Percentiles rank a stretch among this genome's conserved stretches.
phyloP scores from a whole-genome alignment of 2,329 filamentous ascomycete species.

The Xylaria sp. region DNA sequence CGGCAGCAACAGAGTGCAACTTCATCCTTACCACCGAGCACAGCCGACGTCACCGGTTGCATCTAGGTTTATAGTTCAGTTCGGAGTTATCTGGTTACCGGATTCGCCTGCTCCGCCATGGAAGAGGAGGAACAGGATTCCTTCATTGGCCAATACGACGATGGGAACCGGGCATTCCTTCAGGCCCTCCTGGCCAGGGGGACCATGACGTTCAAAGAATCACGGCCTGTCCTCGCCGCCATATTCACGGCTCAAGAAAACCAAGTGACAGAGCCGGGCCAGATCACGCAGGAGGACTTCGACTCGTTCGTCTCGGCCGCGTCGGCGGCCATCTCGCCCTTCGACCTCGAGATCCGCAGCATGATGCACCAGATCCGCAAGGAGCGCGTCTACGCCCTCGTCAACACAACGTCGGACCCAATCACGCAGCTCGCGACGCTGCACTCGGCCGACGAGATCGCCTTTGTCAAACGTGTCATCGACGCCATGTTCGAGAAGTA shows the following conservation, averaged over 20 bases:
- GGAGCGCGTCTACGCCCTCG: slow-evolving; percentile 80
- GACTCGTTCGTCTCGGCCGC: slow-evolving; percentile 74
- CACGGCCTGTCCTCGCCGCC: slow-evolving; percentile 77
- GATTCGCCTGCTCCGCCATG: slow-evolving; percentile 11
- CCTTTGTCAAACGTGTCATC: slow-evolving; percentile 87
- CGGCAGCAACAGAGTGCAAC: neutral
- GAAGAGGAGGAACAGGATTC: slow-evolving; percentile 51
- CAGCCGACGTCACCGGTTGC: neutral
- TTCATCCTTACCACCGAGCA: neutral
- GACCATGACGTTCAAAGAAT: slow-evolving; percentile 79
- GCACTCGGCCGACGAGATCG: slow-evolving; percentile 83
- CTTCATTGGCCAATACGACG: slow-evolving; percentile 55
- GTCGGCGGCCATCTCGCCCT: slow-evolving; percentile 77
- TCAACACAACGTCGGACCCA: slow-evolving; percentile 88
- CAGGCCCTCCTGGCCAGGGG: slow-evolving; percentile 87
- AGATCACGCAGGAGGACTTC: slow-evolving; percentile 77
- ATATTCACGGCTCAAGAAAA: slow-evolving; percentile 71
- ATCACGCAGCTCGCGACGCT: slow-evolving; percentile 88
- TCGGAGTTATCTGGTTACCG: neutral
- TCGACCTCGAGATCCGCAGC: slow-evolving; percentile 89
- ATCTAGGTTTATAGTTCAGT: neutral
- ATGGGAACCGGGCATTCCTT: slow-evolving; percentile 87
- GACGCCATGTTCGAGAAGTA: slow-evolving; percentile 92
- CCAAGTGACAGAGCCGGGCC: slow-evolving; percentile 58
- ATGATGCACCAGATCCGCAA: slow-evolving; percentile 74